Conservation (phyloP, 2,329 filamentous ascomycete species). For the Botrytis aclada region DNA sequence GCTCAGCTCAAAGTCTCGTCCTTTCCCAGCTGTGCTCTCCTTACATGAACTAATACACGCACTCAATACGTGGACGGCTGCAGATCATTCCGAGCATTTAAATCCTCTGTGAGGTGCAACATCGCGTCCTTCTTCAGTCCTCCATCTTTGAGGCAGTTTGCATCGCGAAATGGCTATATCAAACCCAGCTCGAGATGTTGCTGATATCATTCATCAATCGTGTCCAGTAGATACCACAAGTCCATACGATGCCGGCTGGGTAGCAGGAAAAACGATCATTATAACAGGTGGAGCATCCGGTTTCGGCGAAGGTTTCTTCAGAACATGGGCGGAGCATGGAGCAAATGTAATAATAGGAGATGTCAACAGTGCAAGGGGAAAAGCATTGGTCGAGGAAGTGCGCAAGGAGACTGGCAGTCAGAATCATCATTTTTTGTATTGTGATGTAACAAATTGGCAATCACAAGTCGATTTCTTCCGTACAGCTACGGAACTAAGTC, state of each 20-base stretch:
- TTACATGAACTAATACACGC: neutral
- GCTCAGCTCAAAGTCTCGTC: neutral
- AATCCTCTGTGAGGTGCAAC: neutral
- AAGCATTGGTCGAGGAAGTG: constrained; percentile 53
- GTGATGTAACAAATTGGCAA: constrained; percentile 64
- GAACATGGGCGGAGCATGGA: constrained; percentile 52
- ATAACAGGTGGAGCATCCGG: constrained; percentile 64
- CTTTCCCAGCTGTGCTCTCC: neutral
- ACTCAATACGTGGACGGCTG: neutral
- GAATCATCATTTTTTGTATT: constrained; percentile 55
- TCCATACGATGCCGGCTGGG: constrained; percentile 45
- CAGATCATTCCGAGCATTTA: neutral
- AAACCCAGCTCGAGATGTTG: constrained; percentile 21
- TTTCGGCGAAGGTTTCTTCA: constrained; percentile 54
- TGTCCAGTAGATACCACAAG: constrained; percentile 45
- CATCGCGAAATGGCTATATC: neutral
- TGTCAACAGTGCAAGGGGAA: constrained; percentile 53
- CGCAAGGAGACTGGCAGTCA: constrained; percentile 42
- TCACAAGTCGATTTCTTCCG: constrained; percentile 63
- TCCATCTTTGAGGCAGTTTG: neutral
- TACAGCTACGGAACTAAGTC: constrained; percentile 51
- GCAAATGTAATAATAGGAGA: constrained; percentile 64
- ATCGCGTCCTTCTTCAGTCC: neutral
- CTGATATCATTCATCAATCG: constrained; percentile 30
- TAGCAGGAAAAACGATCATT: constrained; percentile 56